Evolutionary conservation across 805 yeast species (phyloP).

Genomic region (Lipomyces spencermartinsiae): DNA sequence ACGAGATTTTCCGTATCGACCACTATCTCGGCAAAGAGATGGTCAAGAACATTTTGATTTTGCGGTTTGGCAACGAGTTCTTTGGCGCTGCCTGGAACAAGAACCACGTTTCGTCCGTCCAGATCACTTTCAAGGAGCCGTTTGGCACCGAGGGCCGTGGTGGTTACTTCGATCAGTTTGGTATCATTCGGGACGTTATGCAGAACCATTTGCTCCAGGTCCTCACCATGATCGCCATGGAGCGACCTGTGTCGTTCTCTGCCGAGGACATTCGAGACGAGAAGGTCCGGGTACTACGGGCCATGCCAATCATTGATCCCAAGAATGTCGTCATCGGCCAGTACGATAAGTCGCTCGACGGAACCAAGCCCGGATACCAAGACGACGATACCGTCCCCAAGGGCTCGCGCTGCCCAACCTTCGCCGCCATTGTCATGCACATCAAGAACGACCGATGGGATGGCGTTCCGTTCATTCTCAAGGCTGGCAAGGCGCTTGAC

Average conservation of each 20-base stretch:
- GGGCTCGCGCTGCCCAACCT: constrained; percentile 87
- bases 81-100: constrained; percentile 89
- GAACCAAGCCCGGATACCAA: constrained; percentile 84
- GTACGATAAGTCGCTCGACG: constrained; percentile 83
- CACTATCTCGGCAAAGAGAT: constrained; percentile 97
- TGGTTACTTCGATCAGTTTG: constrained; percentile 94
- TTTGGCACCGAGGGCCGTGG: constrained; percentile 99
- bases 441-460: constrained; percentile 97
- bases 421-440: constrained; percentile 79
- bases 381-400: constrained; percentile 90
- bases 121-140: constrained; percentile 94
- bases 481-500: constrained; percentile 96
- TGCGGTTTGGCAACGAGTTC: constrained; percentile 90
- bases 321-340: constrained; percentile 84
- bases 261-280: constrained; percentile 96
- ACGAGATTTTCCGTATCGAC: constrained; percentile 92
- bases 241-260: constrained; percentile 87
- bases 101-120: constrained; percentile 77
- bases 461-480: constrained; percentile 92
- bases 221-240: constrained; percentile 90
- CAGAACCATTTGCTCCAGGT: constrained; percentile 97
- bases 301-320: constrained; percentile 70
- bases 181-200: constrained; percentile 97
- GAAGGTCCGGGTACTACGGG: constrained; percentile 89
- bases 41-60: constrained; percentile 89